phyloP scores from a whole-genome alignment of 306 rosid species.

The Pyrus pyrifolia region DNA sequence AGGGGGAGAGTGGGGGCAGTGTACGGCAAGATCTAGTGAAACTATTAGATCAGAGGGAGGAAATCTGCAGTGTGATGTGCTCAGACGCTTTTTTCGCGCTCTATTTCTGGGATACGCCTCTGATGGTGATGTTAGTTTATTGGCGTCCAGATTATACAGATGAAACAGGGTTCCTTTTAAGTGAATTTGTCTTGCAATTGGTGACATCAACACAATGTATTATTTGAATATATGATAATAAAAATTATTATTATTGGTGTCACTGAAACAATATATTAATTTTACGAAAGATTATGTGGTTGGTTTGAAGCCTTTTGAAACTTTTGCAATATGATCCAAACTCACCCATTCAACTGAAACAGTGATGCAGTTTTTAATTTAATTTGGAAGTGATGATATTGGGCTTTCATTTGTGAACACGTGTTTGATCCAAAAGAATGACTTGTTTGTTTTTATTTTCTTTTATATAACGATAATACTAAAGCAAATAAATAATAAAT shows the following conservation, averaged over 20 bases:
- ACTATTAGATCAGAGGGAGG: not conserved
- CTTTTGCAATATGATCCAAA: not conserved
- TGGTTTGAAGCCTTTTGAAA: no score
- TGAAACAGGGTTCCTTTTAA: not conserved
- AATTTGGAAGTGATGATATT: not conserved
- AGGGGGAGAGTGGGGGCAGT: not conserved
- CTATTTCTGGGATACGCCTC: not conserved
- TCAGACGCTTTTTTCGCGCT: not conserved
- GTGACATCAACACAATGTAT: no score
- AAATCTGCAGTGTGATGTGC: not conserved
- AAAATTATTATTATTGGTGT: no score
- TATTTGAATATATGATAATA: no score
- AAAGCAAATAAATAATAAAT: no score
- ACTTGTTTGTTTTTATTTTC: no score
- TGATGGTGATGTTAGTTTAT: not conserved
- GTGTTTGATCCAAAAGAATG: not conserved
- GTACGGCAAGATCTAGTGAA: slow-evolving; percentile 34
- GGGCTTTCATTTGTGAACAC: not conserved
- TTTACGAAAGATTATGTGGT: no score
- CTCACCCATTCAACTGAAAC: not conserved
- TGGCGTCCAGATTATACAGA: not conserved
- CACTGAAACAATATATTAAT: no score
- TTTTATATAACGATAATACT: no score
- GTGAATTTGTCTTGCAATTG: no score
- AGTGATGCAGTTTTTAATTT: not conserved